Conservation (phyloP, 495 filamentous ascomycete genomes). For the Hypoxylon lienhwacheense region DNA sequence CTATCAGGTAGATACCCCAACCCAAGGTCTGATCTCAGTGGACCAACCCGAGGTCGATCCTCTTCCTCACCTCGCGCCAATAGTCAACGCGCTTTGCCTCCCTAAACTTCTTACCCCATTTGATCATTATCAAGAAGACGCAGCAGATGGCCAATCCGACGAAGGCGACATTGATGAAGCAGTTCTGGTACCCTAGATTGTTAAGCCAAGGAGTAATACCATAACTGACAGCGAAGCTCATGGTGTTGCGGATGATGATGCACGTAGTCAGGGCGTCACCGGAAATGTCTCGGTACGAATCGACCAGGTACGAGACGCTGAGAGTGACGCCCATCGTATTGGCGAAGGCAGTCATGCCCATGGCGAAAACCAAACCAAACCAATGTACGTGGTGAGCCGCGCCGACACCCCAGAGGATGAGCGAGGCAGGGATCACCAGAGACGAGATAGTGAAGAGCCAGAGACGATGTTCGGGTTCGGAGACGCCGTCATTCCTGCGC, state of each 20-base stretch:
- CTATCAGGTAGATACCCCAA: too few relatives aligned
- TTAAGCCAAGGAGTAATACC: constrained; percentile 66
- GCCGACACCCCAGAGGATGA: constrained; percentile 71
- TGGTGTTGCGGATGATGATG: constrained; percentile 68
- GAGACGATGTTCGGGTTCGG: constrained; percentile 64
- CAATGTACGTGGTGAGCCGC: constrained; percentile 62
- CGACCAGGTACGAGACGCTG: constrained; percentile 64
- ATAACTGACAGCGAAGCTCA: constrained; percentile 52
- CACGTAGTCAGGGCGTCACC: constrained; percentile 65
- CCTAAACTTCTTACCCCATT: constrained; percentile 52
- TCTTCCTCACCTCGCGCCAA: constrained; percentile 50
- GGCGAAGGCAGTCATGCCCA: constrained; percentile 60
- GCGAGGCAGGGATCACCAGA: constrained; percentile 57
- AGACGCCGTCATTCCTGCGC: constrained; percentile 62
- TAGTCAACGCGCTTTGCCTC: constrained; percentile 45
- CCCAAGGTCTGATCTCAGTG: too few relatives aligned
- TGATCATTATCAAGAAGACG: constrained; percentile 59
- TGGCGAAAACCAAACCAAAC: constrained; percentile 65
- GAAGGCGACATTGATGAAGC: constrained; percentile 65
- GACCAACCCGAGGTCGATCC: constrained; percentile 42
- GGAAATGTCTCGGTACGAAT: constrained; percentile 64
- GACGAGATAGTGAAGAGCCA: constrained; percentile 62
- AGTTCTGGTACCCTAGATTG: constrained; percentile 62
- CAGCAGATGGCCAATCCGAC: constrained; percentile 57
- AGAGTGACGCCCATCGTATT: constrained; percentile 62